Evolutionary conservation across 1,284 basidiomycete species (phyloP).

Genomic region (Agroathelia rolfsii): DNA sequence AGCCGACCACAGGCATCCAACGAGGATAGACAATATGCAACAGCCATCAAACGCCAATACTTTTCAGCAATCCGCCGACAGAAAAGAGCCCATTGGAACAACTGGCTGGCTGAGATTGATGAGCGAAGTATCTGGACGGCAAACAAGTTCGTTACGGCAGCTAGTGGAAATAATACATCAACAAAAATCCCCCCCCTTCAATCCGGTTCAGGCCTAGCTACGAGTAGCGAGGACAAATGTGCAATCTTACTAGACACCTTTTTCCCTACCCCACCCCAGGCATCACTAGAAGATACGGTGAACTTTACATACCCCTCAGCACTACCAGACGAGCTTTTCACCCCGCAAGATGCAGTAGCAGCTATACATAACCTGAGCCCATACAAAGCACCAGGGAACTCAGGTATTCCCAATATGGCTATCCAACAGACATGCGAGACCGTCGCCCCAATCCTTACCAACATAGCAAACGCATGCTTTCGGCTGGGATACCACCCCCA

Average conservation of each 20-base stretch:
- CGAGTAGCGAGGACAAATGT: constrained; percentile 31
- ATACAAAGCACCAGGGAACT: constrained; percentile 27
- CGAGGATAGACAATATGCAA: too few species aligned
- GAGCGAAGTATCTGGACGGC: constrained; percentile 18
- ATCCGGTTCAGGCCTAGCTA: too few species aligned
- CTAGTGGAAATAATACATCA: constrained; percentile 15
- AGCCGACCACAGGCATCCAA: constrained; percentile 16
- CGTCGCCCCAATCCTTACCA: constrained; percentile 14
- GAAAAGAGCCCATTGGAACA: too few species aligned
- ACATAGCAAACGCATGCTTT: constrained; percentile 18
- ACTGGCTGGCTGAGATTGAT: constrained; percentile 18
- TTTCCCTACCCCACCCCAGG: constrained; percentile 12
- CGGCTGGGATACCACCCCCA: constrained; percentile 16
- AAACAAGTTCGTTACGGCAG: constrained; percentile 18
- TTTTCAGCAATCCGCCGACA: constrained; percentile 11
- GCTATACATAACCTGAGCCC: constrained; percentile 12
- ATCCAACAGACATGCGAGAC: constrained; percentile 14
- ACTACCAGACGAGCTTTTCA: constrained; percentile 13
- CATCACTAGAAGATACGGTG: too few species aligned
- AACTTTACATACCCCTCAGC: neutral
- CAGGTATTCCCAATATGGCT: constrained; percentile 25
- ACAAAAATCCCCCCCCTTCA: constrained; percentile 20
- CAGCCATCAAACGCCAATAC: constrained; percentile 15
- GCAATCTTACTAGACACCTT: constrained; percentile 34
- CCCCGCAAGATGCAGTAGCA: too few species aligned